Base-by-base conservation (phyloP, 495 filamentous ascomycete species). In the Pyrenopolyporus hunteri region DNA sequence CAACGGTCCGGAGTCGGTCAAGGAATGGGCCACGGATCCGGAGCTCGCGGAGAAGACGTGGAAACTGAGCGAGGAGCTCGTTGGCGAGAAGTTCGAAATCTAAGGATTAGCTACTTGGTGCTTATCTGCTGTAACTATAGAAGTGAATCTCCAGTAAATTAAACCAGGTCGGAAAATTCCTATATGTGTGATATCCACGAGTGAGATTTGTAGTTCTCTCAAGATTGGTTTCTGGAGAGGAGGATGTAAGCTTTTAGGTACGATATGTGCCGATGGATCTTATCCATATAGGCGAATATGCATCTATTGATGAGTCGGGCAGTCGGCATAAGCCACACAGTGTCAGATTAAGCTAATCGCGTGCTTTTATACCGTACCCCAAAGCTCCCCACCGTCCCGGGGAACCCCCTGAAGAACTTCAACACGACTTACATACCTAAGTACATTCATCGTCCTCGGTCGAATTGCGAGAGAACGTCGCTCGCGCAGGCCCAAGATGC, bases 21-120 rank as follows among this genome's bases (percentile, higher is more conserved):
- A 50, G 31, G 59, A 73, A 22, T 79, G 80, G 55, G 78, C 82
- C 0, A 69, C 75, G 31, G 79, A 82, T 66, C 64, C 80, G 32
- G 74, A 73, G 47, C 71, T 77, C 13, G 70, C 68, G 20, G 78
- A 76, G 58, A 74, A 69, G 62, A 45, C 78, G 20, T 82, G 79
- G 81, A 58, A 64, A 25, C 33, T 81, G 32, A 80, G 77, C 43
- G 81, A 84, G 69, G 65, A 77, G 63, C 43, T 84, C 47, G 77
- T 80, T 23, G 75, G 75, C 14, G 68, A 81, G 69, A 73, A 67
- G 26, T 81, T 78, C 63, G 55, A 58, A 40, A 43, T 64, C 20
- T 60, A 50, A 32, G 5, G n/a, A 14, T 13, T 59, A n/a, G 33
- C 14, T 3, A 7, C 14, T 4, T 4, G 26, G 9, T 5, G 26